These are phyloP conservation scores for Botrytis tulipae DNA, from an alignment of 2,329 filamentous ascomycete species.

Conservation along the genomic window DNA sequence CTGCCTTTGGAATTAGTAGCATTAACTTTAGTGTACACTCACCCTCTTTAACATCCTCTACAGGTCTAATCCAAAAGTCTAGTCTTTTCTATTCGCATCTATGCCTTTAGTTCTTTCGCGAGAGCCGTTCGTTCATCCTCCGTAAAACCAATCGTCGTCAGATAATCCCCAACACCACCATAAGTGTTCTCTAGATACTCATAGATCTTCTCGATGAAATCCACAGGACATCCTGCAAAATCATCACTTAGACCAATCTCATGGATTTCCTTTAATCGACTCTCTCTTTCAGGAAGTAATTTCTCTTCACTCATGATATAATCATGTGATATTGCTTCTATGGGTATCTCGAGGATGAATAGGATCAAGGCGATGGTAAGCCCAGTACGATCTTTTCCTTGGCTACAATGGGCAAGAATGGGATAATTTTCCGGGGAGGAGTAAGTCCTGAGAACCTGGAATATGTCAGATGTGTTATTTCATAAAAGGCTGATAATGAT, in stretches of 20 bases:
- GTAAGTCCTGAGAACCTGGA: constrained; percentile 49
- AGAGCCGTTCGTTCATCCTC: constrained; percentile 34
- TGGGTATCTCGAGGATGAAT: constrained; percentile 58
- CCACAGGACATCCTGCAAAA: constrained; percentile 64
- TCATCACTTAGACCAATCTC: constrained; percentile 70
- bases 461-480: background rate
- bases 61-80: background rate
- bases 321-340: constrained; percentile 64
- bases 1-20: background rate
- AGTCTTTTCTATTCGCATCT: background rate
- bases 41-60: background rate
- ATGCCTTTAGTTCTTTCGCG: constrained; percentile 3
- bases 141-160: constrained; percentile 60
- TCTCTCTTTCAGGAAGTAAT: constrained; percentile 59
- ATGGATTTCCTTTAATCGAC: constrained; percentile 65
- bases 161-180: constrained; percentile 65
- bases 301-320: constrained; percentile 66
- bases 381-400: constrained; percentile 84
- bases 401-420: constrained; percentile 76
- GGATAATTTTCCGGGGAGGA: constrained; percentile 55
- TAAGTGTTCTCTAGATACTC: constrained; percentile 59
- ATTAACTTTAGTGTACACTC: background rate
- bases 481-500: background rate
- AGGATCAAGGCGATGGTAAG: constrained; percentile 67
- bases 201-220: constrained; percentile 60